A percentile compares a stretch with the other conserved stretches of the same genome.
phyloP scores from a whole-genome alignment of 441 rosid species.

The Aleurites moluccanus region DNA sequence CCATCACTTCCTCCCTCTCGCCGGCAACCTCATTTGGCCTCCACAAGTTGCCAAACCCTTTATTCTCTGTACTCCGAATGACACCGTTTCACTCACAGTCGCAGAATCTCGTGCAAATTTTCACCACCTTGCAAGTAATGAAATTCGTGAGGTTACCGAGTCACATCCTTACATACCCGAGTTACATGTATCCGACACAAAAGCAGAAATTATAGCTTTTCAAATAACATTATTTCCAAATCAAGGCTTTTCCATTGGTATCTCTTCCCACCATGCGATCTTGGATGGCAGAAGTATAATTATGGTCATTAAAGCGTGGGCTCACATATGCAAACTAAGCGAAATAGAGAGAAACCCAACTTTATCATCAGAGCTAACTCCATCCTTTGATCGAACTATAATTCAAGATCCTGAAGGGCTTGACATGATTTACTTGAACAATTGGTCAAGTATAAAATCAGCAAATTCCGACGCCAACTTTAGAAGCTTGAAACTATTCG shows the following conservation, averaged over 20 bases:
- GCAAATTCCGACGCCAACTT: no score
- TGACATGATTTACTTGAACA: slow-evolving; percentile 3
- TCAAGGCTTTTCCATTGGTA: slow-evolving; percentile 19
- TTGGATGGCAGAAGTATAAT: slow-evolving; percentile 16
- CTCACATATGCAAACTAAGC: slow-evolving; percentile 17
- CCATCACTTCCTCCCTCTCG: slow-evolving; percentile 27
- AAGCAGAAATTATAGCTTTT: slow-evolving; percentile 3
- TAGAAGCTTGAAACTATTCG: slow-evolving; percentile 11
- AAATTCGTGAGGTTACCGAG: neutral
- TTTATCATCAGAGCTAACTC: slow-evolving; percentile 13
- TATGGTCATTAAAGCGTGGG: slow-evolving; percentile 29
- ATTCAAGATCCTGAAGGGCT: slow-evolving; percentile 9
- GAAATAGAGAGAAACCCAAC: neutral
- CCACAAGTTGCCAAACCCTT: slow-evolving; percentile 9
- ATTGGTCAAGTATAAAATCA: neutral
- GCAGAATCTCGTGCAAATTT: slow-evolving; percentile 24
- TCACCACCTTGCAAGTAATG: slow-evolving; percentile 3
- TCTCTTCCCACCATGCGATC: slow-evolving; percentile 15
- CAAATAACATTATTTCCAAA: slow-evolving; percentile 22
- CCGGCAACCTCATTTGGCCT: slow-evolving; percentile 30
- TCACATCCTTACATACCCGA: slow-evolving; percentile 16
- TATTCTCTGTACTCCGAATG: slow-evolving; percentile 6
- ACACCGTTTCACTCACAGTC: slow-evolving; percentile 15
- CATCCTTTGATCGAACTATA: slow-evolving; percentile 12
- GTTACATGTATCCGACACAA: neutral